Evolutionary conservation across 2,329 filamentous ascomycete species (phyloP), one percentile per base, ranked within the genome.

Genomic region (Acephala macrosclerotiorum): DNA sequence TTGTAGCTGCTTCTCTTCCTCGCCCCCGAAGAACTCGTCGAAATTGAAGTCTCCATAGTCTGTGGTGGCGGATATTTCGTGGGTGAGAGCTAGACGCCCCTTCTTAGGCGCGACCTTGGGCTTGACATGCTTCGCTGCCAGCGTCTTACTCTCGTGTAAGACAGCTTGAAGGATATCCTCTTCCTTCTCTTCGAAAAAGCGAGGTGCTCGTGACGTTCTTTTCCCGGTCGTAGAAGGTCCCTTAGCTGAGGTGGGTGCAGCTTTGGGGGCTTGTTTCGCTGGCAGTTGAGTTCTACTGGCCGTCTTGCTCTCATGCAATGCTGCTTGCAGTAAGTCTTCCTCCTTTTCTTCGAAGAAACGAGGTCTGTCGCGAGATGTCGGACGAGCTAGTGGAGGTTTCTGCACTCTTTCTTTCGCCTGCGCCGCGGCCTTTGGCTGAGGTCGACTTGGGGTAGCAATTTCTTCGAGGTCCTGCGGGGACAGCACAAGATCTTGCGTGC

Each of bases 391-490:
- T 36, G 60, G 20, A 49, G 58, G 3, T 3, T 53, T 53, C 33
- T 12, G 3, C 18, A 7, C 7, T 57, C 55, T n/a, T 38, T 14
- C 3, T 40, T 22, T n/a, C 47, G 33, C 22, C 14, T 59, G 29
- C 26, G 20, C 33, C n/a, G 14, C 20, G 18, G 49, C 20, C 38
- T 58, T 56, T 11, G 40, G 51, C n/a, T 61, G 61, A 26, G 55
- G 16, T 29, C 65, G 68, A 58, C 64, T 66, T 9, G 74, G 72
- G 6, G 72, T 69, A 3, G 79, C 77, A 42, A 84, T 75, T 22
- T 84, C 82, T 45, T 74, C 73, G n/a, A 83, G 64, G 51, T 84
- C 82, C 66, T 84, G 81, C 3, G 82, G 81, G 1, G 82, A 84
- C 9, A 84, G 71, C 1, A 79, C 66, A 0, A 84, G 63, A 68